Base-by-base conservation (phyloP, 2,329 filamentous ascomycete species). In the Leptographium flavum region DNA sequence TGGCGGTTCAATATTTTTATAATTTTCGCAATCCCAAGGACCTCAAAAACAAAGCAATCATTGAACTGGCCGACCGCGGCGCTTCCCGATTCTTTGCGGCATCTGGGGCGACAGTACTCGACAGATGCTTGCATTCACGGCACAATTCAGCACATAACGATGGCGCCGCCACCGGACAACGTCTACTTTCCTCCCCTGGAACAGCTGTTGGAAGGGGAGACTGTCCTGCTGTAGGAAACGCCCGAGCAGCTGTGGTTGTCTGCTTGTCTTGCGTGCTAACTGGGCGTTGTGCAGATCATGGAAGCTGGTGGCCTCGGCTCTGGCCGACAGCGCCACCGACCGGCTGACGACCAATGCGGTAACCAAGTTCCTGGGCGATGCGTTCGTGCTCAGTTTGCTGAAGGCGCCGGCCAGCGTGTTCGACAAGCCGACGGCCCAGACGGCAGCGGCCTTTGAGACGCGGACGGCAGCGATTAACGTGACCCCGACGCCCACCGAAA, bases 401-500 rank as follows among this genome's bases (percentile, higher is more conserved):
- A 77, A 74, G 53, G 72, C 75, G 45, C 82, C 85, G 23, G 71
- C 79, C 56, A 71, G 71, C 50, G 77, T 81, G 36, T 94, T 90
- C 60, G 65, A 74, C 47, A 56, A 70, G 51, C 68, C 80, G 1
- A 77, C 73, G 52, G 59, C 76, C 43, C 69, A 76, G 55, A 74
- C 82, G 27, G 84, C 80, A 61, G 70, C 74, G 52, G 73, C 75
- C 17, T 93, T 93, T 57, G 83, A 93, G 49, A 83, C 83, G 19
- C 87, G 81, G 62, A 94, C 85, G 1, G 83, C 87, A 21, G 83
- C 87, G 5, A 93, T 95, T 49, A 83, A 94, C 59, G 76, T 87
- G 41, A 77, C 85, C 2, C 78, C 83, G 17, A 75, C 75, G 5
- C 67, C 75, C 13, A 76, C 75, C 54, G 73, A 75, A 35, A 74